Conservation (phyloP, 2,329 filamentous ascomycete genomes). For the Stagonosporopsis rhizophila region DNA sequence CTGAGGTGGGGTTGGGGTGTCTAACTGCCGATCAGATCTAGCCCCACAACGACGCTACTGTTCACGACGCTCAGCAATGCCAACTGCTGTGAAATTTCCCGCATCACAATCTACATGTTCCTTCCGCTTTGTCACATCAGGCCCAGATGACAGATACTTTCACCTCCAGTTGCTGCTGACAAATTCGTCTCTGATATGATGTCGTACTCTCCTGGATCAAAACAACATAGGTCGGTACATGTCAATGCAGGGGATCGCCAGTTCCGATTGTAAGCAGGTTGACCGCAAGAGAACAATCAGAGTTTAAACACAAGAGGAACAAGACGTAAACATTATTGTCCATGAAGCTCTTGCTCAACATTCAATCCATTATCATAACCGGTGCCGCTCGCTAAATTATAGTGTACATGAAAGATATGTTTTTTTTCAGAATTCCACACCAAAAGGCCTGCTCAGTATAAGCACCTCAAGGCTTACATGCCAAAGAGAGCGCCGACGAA, state of each 20-base stretch:
- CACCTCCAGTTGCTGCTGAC: too few relatives aligned
- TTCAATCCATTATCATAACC: background rate
- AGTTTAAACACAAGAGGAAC: background rate
- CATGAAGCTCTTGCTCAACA: background rate
- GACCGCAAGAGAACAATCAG: too few relatives aligned
- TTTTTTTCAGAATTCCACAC: background rate
- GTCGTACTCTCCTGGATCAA: too few relatives aligned
- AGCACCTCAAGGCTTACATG: conserved; percentile 8
- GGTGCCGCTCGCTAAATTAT: background rate
- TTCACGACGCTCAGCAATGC: background rate
- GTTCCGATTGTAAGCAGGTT: too few relatives aligned
- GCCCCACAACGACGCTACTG: background rate
- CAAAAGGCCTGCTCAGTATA: background rate
- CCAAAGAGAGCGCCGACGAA: conserved; percentile 27
- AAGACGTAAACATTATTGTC: background rate
- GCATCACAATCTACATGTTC: background rate
- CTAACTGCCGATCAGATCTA: background rate
- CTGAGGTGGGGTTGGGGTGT: background rate
- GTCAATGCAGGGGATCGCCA: too few relatives aligned
- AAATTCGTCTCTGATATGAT: too few relatives aligned
- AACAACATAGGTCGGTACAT: too few relatives aligned
- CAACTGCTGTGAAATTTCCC: background rate
- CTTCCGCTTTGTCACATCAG: background rate
- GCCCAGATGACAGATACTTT: too few relatives aligned
- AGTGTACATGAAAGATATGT: background rate